Evolutionary conservation across 345 rosid genomes (phyloP).

Genomic region (Gossypium herbaceum): DNA sequence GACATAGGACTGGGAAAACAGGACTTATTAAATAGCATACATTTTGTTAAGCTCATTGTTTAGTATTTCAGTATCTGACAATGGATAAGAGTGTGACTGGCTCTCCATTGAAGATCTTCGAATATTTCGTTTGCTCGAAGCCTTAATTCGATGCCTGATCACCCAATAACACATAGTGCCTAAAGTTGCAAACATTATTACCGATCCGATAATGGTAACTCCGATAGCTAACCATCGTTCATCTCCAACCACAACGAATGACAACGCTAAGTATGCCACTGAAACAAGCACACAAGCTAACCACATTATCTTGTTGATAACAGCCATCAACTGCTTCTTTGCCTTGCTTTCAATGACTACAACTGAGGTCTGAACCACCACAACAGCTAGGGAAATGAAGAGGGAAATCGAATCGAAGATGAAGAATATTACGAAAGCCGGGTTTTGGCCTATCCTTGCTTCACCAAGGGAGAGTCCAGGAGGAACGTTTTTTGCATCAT

Average conservation of each 20-base stretch:
- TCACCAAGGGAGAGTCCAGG: conserved; percentile 61
- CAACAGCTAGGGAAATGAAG: conserved; percentile 93
- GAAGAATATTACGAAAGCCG: conserved; percentile 71
- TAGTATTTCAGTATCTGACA: conserved; percentile 20
- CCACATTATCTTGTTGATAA: conserved; percentile 95
- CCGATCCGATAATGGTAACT: conserved; percentile 73
- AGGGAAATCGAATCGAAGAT: conserved; percentile 79
- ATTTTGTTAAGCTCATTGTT: conserved; percentile 20
- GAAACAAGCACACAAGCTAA: conserved; percentile 79
- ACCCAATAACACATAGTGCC: conserved; percentile 97
- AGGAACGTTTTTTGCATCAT: conserved; percentile 36
- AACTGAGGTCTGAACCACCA: conserved; percentile 91
- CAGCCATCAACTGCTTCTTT: conserved; percentile 91
- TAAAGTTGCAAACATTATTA: conserved; percentile 74
- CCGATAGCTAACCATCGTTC: conserved; percentile 76
- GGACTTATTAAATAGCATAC: conserved; percentile 13
- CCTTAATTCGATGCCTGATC: conserved; percentile 71
- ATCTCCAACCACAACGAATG: conserved; percentile 78
- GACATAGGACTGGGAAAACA: background rate
- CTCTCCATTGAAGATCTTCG: conserved; percentile 57
- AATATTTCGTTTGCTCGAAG: conserved; percentile 55
- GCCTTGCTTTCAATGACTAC: conserved; percentile 91
- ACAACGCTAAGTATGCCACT: conserved; percentile 72
- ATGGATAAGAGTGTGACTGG: conserved; percentile 43
- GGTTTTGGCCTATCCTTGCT: conserved; percentile 65